Base-by-base conservation (phyloP, 768 basidiomycete genomes). In the Tephrocybe sp. region DNA sequence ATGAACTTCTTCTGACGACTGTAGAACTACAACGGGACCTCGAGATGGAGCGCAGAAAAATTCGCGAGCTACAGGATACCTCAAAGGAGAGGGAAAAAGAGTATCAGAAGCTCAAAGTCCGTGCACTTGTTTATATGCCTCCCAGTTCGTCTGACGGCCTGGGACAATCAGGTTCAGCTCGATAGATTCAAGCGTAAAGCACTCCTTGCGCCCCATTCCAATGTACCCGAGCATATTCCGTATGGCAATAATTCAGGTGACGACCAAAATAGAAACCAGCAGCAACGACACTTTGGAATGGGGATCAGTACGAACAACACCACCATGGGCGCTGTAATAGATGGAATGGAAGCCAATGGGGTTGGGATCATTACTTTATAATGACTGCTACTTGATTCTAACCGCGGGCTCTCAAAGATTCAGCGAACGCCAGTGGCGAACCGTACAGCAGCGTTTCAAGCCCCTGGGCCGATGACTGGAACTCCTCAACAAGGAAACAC, bases 171-270 rank as follows among this genome's bases (percentile, higher is more conserved):
- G 90, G 71, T 70, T 36, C 87, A 90, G 59, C 80, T 86, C 53
- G 91, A 93, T 63, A 90, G 88, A 62, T 76, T 91, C 57, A 93
- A 90, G 69, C 80, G 90, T 50, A 92, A 82, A 60, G 80, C 87
- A 12, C 74, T 93, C 14, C 79, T 93, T 19, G 82, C 73, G 2
- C 67, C 72, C 12, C 63, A 64, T 33, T 50, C 66, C n/a, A 31
- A 57, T 4, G 53, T 54, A 9, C 60, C 63, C 10, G 59, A 60
- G 14, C 55, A 35, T 42, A 39, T 51, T 20, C 39, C 52, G 12
- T 59, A 66, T 19, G 58, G 52, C 6, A 45, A 45, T n/a, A 40
- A 31, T 52, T 33, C 33, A 17, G 41, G 34, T 31, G 56, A 55
- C 13, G 52, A 56, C 16, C 51, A 43, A 31, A 51, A 40, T n/a